Conservation (phyloP, 352 stramenopile genomes). For the Globisporangium camurandrum region DNA sequence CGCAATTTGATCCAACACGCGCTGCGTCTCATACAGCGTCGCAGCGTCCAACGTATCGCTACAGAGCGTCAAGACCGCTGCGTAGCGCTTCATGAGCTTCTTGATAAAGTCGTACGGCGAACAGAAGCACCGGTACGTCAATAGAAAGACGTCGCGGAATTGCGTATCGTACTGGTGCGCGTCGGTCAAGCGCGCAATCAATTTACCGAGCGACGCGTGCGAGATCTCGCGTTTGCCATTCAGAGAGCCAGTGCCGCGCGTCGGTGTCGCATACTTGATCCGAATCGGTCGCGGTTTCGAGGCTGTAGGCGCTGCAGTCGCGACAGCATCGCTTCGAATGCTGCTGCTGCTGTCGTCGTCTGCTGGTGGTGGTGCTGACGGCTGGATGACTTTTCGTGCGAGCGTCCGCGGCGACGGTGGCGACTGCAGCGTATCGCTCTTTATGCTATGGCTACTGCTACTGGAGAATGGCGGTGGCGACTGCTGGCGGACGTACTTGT, state of each 20-base stretch:
- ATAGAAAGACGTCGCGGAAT: conserved; percentile 80
- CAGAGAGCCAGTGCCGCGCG: conserved; percentile 47
- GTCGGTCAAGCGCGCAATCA: conserved; percentile 77
- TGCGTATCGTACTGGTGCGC: conserved; percentile 81
- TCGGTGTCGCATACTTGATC: conserved; percentile 65
- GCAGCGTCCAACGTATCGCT: conserved; percentile 35
- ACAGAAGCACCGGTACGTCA: conserved; percentile 79
- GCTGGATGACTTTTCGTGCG: conserved; percentile 14
- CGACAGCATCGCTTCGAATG: neutral
- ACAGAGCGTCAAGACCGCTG: conserved; percentile 56
- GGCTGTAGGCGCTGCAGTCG: neutral
- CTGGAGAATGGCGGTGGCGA: neutral
- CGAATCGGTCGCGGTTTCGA: conserved; percentile 41
- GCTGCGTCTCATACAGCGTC: conserved; percentile 52
- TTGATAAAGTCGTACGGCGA: conserved; percentile 84
- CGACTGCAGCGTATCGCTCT: neutral
- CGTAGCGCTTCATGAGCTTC: conserved; percentile 84
- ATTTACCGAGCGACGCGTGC: conserved; percentile 77
- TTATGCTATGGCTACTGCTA: neutral
- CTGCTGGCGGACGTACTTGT: conserved; percentile 12
- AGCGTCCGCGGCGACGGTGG: conserved; percentile 12
- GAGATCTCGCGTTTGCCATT: conserved; percentile 73
- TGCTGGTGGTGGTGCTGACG: too few species aligned
- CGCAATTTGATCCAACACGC: conserved; percentile 56
- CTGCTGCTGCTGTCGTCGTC: neutral